These are phyloP conservation scores for Russula sp. DNA, from an alignment of 768 basidiomycete species.

Conservation along the genomic window DNA sequence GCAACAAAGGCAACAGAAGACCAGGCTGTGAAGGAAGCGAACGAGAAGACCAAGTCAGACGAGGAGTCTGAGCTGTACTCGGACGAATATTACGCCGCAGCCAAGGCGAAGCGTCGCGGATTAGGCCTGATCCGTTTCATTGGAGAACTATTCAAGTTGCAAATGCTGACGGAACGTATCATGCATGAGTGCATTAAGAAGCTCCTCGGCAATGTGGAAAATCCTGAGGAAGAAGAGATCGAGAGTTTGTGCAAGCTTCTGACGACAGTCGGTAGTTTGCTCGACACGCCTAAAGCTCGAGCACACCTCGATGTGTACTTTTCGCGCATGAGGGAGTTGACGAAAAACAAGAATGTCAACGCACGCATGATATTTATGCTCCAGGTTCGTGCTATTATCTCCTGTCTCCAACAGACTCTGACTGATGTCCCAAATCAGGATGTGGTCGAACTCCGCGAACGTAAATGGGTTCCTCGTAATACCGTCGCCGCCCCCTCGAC, in stretches of 20 bases:
- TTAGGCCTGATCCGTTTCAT: constrained; percentile 97
- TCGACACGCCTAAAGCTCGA: constrained; percentile 77
- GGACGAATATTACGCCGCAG: constrained; percentile 92
- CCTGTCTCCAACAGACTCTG: constrained; percentile 3
- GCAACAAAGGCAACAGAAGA: constrained; percentile 83
- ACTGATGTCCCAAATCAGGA: constrained; percentile 49
- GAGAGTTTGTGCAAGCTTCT: constrained; percentile 93
- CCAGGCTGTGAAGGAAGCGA: constrained; percentile 51
- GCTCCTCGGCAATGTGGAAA: constrained; percentile 85
- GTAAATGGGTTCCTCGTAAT: constrained; percentile 74
- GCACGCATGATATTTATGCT: constrained; percentile 95
- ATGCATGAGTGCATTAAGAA: constrained; percentile 99
- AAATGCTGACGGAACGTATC: constrained; percentile 96
- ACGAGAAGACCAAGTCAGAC: constrained; percentile 28
- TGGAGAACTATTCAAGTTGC: constrained; percentile 97
- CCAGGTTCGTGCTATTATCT: constrained; percentile 50
- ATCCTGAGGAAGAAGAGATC: constrained; percentile 96
- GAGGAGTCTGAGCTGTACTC: constrained; percentile 80
- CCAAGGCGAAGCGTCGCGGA: constrained; percentile 96
- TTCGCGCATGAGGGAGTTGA: constrained; percentile 78
- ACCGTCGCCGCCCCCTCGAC: constrained; percentile 75
- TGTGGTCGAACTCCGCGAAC: constrained; percentile 79
- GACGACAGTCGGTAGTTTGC: constrained; percentile 75
- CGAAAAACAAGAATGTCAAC: constrained; percentile 66
- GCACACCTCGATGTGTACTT: constrained; percentile 93